Percentiles rank a stretch among this genome's conserved stretches.
Conservation (phyloP, 805 yeast genomes). For the Brettanomyces custersianus region DNA sequence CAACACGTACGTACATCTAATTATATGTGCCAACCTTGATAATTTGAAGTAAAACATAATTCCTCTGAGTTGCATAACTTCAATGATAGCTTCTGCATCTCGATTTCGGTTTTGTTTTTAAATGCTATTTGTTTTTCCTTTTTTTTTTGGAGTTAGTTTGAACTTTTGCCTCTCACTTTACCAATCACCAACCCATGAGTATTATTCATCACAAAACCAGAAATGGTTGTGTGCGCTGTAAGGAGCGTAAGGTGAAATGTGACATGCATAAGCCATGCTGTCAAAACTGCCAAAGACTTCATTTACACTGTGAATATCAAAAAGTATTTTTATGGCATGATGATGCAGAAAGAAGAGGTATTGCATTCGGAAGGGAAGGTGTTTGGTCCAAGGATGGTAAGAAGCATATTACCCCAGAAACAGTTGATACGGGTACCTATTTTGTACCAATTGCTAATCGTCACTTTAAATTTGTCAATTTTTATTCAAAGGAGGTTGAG, state of each 20-base stretch:
- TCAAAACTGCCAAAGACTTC: background rate
- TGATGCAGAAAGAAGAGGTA: background rate
- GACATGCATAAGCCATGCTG: background rate
- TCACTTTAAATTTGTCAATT: background rate
- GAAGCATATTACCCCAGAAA: background rate
- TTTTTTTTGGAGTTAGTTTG: too few relatives aligned
- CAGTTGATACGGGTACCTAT: background rate
- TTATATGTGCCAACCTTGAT: too few relatives aligned
- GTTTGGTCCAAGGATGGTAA: background rate
- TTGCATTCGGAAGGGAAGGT: background rate
- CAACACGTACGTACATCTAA: too few relatives aligned
- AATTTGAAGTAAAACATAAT: too few relatives aligned
- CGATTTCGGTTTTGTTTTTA: too few relatives aligned
- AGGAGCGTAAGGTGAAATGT: background rate
- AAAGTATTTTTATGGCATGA: background rate
- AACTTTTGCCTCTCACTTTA: too few relatives aligned
- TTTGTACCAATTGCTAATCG: background rate
- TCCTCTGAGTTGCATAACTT: too few relatives aligned
- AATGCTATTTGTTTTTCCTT: too few relatives aligned
- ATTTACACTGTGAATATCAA: background rate
- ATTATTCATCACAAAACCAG: too few relatives aligned
- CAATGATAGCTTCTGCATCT: too few relatives aligned
- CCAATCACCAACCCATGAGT: constrained; percentile 9
- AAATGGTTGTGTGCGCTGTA: background rate
- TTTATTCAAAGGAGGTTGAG: background rate